Percentiles rank a stretch among this genome's conserved stretches.
These are phyloP conservation scores for Thermomucor indicae-seudaticae DNA, from an alignment of 371 early-diverging fungal genomes.

Conservation along the genomic window DNA sequence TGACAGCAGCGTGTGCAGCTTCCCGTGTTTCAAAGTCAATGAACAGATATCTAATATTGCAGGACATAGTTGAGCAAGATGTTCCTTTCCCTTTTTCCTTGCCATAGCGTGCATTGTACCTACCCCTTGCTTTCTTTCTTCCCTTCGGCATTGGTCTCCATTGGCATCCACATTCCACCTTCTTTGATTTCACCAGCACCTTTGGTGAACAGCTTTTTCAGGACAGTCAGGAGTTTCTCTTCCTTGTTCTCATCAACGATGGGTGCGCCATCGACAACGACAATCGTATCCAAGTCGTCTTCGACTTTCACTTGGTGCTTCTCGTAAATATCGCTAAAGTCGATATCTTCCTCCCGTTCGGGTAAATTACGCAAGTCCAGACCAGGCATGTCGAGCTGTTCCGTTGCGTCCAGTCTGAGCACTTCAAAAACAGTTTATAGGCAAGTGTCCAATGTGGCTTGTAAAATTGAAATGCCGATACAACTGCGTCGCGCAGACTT, in stretches of 20 bases:
- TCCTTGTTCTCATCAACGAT: slow-evolving; percentile 84
- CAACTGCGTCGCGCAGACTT: no score
- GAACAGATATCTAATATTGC: slow-evolving; percentile 80
- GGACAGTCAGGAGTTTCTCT: slow-evolving; percentile 75
- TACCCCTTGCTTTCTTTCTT: slow-evolving; percentile 82
- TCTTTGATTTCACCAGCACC: slow-evolving; percentile 76
- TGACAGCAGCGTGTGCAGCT: slow-evolving; percentile 79
- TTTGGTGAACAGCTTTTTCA: slow-evolving; percentile 79
- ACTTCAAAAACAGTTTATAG: no score
- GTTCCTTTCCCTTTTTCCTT: neutral
- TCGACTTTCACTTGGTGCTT: slow-evolving; percentile 62
- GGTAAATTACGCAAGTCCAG: slow-evolving; percentile 56
- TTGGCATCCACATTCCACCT: slow-evolving; percentile 87
- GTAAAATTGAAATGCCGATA: no score
- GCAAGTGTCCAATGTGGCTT: no score
- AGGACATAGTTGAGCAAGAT: neutral
- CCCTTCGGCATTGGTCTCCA: slow-evolving; percentile 64
- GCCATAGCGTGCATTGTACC: neutral
- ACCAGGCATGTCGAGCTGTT: slow-evolving; percentile 29
- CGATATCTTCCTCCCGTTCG: slow-evolving; percentile 69
- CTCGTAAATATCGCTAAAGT: slow-evolving; percentile 89
- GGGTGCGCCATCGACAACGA: slow-evolving; percentile 92
- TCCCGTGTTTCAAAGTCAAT: slow-evolving; percentile 89
- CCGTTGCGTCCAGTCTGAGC: no score
- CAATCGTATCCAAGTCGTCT: slow-evolving; percentile 78